Evolutionary conservation across 495 filamentous ascomycete species (phyloP), one percentile per base, ranked within the genome.

Genomic region (Neurospora sp.): DNA sequence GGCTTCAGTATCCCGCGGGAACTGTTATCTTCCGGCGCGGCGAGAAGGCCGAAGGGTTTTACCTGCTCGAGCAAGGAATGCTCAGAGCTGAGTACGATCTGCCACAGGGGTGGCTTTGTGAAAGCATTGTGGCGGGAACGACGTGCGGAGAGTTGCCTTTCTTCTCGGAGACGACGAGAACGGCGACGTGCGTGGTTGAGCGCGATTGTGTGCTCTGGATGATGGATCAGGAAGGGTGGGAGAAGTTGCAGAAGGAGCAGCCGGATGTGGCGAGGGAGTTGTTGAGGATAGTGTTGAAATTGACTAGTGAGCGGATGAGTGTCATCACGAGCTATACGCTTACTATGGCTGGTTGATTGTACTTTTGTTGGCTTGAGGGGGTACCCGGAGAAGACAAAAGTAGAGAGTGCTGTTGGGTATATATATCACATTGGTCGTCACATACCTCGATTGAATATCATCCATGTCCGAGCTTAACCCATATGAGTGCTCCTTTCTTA

Each of bases 121-220:
- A 99, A 79, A 91, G 93, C 74, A 97, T 99, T 54, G 92, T 98
- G 3, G 93, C 94, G 9, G 96, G 96, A 31, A 94, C 95, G 35
- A 97, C 96, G 11, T 98, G 95, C 78, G 96, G 96, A 37, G 96
- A 99, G 82, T 82, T 98, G 71, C 96, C 96, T 0, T 99, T 99
- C 84, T 99, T 99, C 82, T 92, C 90, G 18, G 92, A 93, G 77
- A 97, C 94, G 0, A 87, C 89, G 38, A 87, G 96, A 44, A 98
- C 94, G 7, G 93, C 93, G 20, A 97, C 93, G 2, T 94, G 97
- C 35, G 85, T 89, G 72, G 91, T 92, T 0, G 94, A 98, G 78
- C 89, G 90, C 69, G 89, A 94, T 75, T 91, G 90, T 72, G 89
- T 95, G 16, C 89, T 91, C 16, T 99, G 96, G 96, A 82, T 90